phyloP scores from a whole-genome alignment of 371 early-diverging fungal genomes.

The Circinella umbellata region DNA sequence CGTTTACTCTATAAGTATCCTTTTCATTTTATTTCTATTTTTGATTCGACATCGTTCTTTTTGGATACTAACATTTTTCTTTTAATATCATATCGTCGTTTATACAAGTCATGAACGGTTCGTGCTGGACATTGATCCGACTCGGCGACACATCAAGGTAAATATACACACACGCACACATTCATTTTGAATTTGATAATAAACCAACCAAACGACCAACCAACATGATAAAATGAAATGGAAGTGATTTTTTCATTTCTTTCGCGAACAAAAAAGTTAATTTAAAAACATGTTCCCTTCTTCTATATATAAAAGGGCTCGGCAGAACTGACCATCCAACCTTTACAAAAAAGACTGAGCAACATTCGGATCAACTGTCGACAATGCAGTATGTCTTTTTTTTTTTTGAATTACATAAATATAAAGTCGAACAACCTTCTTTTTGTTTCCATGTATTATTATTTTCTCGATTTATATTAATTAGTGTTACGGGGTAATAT shows the following conservation, averaged over 20 bases:
- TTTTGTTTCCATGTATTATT: too few species aligned
- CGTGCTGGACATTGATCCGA: constrained; percentile 57
- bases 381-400: constrained; percentile 65
- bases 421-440: not conserved
- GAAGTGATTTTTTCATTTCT: constrained; percentile 8
- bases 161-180: not conserved
- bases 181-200: not conserved
- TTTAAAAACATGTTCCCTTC: not conserved
- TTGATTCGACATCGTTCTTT: not conserved
- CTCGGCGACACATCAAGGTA: constrained; percentile 49
- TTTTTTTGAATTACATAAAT: not conserved
- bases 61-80: not conserved
- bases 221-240: not conserved
- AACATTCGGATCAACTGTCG: constrained; percentile 63
- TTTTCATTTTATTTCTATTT: not conserved
- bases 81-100: constrained; percentile 17
- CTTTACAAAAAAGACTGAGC: constrained; percentile 52
- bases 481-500: too few species aligned
- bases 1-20: constrained; percentile 6
- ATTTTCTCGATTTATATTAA: too few species aligned
- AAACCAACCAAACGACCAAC: too few species aligned
- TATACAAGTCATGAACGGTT: constrained; percentile 61
- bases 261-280: not conserved
- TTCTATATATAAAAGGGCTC: constrained; percentile 52
- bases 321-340: constrained; percentile 65